These are phyloP conservation scores for Rhizoclosmatium globosum DNA, from an alignment of 192 early-diverging fungal genomes.

Conservation along the genomic window DNA sequence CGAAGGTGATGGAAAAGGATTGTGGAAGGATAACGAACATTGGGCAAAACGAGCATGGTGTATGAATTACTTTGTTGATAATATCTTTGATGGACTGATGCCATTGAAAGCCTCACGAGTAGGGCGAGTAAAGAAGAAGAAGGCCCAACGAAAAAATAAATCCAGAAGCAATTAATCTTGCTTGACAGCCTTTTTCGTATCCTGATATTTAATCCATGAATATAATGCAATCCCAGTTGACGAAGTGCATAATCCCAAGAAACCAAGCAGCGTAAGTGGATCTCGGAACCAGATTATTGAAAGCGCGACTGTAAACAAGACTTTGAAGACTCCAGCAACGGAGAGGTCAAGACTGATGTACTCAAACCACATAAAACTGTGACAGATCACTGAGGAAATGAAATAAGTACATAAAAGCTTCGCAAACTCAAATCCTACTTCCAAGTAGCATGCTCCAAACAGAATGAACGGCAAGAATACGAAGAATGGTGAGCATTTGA, in stretches of 20 bases:
- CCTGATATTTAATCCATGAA: slow-evolving; percentile 35
- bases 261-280: slow-evolving; percentile 74
- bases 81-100: slow-evolving; percentile 35
- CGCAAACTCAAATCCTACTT: slow-evolving; percentile 39
- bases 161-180: not conserved
- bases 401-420: not conserved
- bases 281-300: slow-evolving; percentile 83
- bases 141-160: not conserved
- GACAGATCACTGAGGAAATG: slow-evolving; percentile 68
- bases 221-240: slow-evolving; percentile 80
- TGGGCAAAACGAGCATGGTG: slow-evolving; percentile 22
- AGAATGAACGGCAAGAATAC: slow-evolving; percentile 54
- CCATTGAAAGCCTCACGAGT: slow-evolving; percentile 10
- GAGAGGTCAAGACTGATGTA: slow-evolving; percentile 88
- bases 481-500: slow-evolving; percentile 23
- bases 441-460: slow-evolving; percentile 75
- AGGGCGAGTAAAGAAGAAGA: not conserved
- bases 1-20: not conserved
- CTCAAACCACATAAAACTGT: slow-evolving; percentile 84
- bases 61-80: slow-evolving; percentile 27
- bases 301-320: slow-evolving; percentile 81
- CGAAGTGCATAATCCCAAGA: slow-evolving; percentile 80
- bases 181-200: not conserved
- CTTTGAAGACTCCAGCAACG: slow-evolving; percentile 75
- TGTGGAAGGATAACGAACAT: slow-evolving; percentile 39